These are phyloP conservation scores for Rhizophagus sp. DNA, from an alignment of 192 early-diverging fungal species.

Conservation along the genomic window DNA sequence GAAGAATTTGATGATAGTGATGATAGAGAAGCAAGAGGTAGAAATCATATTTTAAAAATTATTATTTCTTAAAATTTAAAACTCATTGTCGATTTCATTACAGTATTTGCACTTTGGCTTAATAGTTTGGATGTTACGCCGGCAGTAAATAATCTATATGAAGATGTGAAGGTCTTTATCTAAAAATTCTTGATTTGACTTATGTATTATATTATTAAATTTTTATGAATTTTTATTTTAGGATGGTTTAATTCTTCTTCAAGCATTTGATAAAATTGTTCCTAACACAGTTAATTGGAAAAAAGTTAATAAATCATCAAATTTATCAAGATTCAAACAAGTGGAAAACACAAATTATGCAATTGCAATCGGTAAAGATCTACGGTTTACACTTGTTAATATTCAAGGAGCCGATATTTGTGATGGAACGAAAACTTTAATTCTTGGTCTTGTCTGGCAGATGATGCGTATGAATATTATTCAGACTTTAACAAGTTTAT, in stretches of 20 bases:
- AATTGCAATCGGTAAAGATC: conserved; percentile 81
- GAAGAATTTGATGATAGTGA: conserved; percentile 83
- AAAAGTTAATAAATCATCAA: conserved; percentile 77
- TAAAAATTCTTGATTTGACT: not conserved
- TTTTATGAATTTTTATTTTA: conserved; percentile 24
- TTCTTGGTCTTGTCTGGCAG: conserved; percentile 95
- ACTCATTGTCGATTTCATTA: not conserved
- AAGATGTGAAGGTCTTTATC: conserved; percentile 71
- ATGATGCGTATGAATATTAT: conserved; percentile 98
- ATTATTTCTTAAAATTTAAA: not conserved
- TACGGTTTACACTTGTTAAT: conserved; percentile 89
- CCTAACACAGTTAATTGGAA: conserved; percentile 93
- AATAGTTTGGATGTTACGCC: conserved; percentile 97
- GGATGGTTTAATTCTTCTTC: conserved; percentile 90
- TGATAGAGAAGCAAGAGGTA: conserved; percentile 82
- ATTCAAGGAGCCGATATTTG: conserved; percentile 95
- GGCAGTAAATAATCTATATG: conserved; percentile 97
- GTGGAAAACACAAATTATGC: conserved; percentile 98
- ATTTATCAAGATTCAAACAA: conserved; percentile 90
- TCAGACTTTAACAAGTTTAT: conserved; percentile 86
- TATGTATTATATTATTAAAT: not conserved
- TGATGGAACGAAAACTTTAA: conserved; percentile 87
- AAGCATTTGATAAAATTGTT: conserved; percentile 93
- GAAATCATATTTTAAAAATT: not conserved
- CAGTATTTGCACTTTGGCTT: conserved; percentile 96